Conservation (phyloP, 2,329 filamentous ascomycete species). For the Ophiostoma ulmi region DNA sequence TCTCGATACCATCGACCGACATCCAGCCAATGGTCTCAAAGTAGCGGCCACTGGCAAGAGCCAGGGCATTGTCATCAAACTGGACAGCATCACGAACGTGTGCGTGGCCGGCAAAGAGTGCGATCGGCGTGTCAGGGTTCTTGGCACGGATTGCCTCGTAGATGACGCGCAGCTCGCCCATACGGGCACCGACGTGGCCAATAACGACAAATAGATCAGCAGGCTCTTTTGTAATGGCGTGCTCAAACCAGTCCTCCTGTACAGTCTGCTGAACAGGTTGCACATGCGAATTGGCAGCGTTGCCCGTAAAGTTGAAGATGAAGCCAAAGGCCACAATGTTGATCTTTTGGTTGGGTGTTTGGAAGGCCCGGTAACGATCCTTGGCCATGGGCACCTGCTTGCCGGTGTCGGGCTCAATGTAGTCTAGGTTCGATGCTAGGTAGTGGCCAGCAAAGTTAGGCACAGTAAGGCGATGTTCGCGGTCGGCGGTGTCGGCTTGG, state of each 20-base stretch:
- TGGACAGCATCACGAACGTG: conserved; percentile 80
- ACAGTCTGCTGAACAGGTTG: conserved; percentile 74
- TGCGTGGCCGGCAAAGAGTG: conserved; percentile 85
- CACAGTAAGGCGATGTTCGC: conserved; percentile 74
- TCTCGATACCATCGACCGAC: conserved; percentile 63
- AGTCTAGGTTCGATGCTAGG: conserved; percentile 88
- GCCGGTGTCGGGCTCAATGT: conserved; percentile 61
- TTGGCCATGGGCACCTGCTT: conserved; percentile 68
- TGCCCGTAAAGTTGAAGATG: conserved; percentile 86
- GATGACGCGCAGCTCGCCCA: conserved; percentile 70
- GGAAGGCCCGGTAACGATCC: conserved; percentile 80
- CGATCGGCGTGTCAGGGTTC: conserved; percentile 78
- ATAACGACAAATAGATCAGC: conserved; percentile 81
- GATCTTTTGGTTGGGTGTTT: conserved; percentile 81
- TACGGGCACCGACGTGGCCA: conserved; percentile 79
- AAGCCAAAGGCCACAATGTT: conserved; percentile 87
- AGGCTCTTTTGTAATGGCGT: conserved; percentile 70
- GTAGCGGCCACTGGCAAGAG: conserved; percentile 81
- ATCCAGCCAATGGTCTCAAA: conserved; percentile 94
- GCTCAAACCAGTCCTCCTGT: conserved; percentile 81
- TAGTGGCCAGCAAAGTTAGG: conserved; percentile 78
- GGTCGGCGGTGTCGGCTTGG: conserved; percentile 67
- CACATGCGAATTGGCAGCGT: conserved; percentile 85
- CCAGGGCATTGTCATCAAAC: conserved; percentile 74
- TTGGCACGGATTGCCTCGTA: conserved; percentile 71